Conservation (phyloP, 1,139 yeast genomes). For the Geotrichum australiense region DNA sequence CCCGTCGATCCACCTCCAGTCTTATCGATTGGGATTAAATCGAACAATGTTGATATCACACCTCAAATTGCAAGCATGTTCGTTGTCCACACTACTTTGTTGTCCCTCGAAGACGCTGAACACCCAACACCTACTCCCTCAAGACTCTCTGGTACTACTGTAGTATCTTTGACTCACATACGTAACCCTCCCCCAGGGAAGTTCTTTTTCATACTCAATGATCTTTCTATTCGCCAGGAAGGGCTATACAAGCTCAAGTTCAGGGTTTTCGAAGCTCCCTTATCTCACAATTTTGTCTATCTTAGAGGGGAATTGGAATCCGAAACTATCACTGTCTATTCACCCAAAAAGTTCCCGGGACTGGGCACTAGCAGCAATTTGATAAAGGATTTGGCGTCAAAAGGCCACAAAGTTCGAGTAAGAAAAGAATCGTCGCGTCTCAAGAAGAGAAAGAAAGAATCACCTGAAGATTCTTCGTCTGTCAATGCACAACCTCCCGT, state of each 20-base stretch:
- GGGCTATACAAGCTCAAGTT: slow-evolving; percentile 32
- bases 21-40: slow-evolving; percentile 23
- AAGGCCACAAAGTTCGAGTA: slow-evolving; percentile 34
- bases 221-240: slow-evolving; percentile 34
- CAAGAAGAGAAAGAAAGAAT: slow-evolving; percentile 18
- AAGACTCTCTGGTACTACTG: slow-evolving; percentile 27
- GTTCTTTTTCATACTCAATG: slow-evolving; percentile 32
- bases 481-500: neutral
- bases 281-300: slow-evolving; percentile 21
- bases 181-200: slow-evolving; percentile 27
- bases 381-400: slow-evolving; percentile 33
- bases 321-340: slow-evolving; percentile 30
- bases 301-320: slow-evolving; percentile 28
- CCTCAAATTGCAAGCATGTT: slow-evolving; percentile 26
- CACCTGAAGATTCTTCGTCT: slow-evolving; percentile 1
- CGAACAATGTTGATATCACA: slow-evolving; percentile 22
- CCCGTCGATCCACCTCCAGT: slow-evolving; percentile 35
- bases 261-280: slow-evolving; percentile 28
- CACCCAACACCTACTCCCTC: slow-evolving; percentile 14
- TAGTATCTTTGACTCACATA: slow-evolving; percentile 26
- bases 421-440: slow-evolving; percentile 28
- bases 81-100: slow-evolving; percentile 29
- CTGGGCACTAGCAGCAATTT: slow-evolving; percentile 32
- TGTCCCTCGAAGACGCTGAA: slow-evolving; percentile 18
- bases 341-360: slow-evolving; percentile 36